phyloP scores from a whole-genome alignment of 2,329 filamentous ascomycete genomes.

The Penicillium sclerotigenum region DNA sequence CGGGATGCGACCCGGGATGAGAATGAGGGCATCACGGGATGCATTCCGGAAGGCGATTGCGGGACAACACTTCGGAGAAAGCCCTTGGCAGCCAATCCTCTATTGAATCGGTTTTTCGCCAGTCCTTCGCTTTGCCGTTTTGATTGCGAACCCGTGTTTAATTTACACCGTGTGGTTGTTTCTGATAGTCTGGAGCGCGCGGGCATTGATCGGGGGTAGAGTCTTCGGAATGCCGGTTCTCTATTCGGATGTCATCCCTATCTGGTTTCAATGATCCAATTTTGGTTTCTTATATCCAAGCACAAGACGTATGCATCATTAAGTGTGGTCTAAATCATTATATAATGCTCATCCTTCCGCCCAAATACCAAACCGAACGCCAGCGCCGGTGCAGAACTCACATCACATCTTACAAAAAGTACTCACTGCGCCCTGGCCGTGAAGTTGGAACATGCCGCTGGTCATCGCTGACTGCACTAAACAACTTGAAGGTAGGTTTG shows the following conservation, averaged over 20 bases:
- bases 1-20: constrained; percentile 19
- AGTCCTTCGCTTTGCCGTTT: no score
- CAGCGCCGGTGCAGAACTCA: constrained; percentile 33
- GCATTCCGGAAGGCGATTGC: constrained; percentile 2
- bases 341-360: constrained; percentile 31
- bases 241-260: not conserved
- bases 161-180: not conserved
- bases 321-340: constrained; percentile 37
- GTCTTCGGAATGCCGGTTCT: not conserved
- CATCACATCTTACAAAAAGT: constrained; percentile 43
- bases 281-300: not conserved
- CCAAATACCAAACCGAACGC: constrained; percentile 29
- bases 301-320: constrained; percentile 26
- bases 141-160: no score
- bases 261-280: not conserved
- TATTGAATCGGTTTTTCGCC: not conserved
- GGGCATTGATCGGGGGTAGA: not conserved
- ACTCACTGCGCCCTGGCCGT: constrained; percentile 48
- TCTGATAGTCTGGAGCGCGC: not conserved
- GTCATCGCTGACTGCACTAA: constrained; percentile 48
- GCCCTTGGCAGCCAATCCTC: not conserved
- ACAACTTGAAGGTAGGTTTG: constrained; percentile 74
- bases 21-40: constrained; percentile 15
- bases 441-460: constrained; percentile 45
- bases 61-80: not conserved